Conservation (phyloP, 1,284 basidiomycete species). For the Prillingera fragicola region DNA sequence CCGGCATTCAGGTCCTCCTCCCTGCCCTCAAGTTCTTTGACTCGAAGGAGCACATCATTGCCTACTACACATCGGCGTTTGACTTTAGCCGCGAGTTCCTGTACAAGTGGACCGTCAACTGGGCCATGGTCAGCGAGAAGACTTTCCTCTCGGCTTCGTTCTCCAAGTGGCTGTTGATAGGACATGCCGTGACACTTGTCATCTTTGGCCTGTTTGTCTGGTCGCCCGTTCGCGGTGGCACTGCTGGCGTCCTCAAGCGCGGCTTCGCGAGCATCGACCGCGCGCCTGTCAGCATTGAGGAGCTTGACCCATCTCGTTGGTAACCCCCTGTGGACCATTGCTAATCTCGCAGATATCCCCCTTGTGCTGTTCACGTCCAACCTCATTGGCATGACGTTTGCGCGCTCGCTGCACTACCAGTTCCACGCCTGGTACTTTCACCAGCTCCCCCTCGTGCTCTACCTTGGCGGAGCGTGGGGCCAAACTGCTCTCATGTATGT, state of each 20-base stretch:
- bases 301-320: constrained; percentile 15
- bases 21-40: constrained; percentile 65
- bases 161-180: constrained; percentile 60
- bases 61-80: constrained; percentile 75
- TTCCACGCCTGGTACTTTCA: constrained; percentile 98
- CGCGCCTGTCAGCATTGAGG: constrained; percentile 16
- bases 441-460: constrained; percentile 75
- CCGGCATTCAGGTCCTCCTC: constrained; percentile 53
- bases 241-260: constrained; percentile 54
- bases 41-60: constrained; percentile 17
- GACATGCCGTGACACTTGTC: constrained; percentile 60
- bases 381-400: constrained; percentile 82
- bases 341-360: constrained; percentile 60
- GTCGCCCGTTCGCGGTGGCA: constrained; percentile 62
- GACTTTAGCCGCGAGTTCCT: constrained; percentile 84
- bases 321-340: too few relatives aligned
- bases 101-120: constrained; percentile 98
- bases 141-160: constrained; percentile 64
- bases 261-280: constrained; percentile 50
- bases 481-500: constrained; percentile 23
- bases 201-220: constrained; percentile 68
- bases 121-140: constrained; percentile 76
- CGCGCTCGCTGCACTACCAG: constrained; percentile 96
- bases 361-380: constrained; percentile 85
- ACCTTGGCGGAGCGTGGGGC: constrained; percentile 29